Base-by-base conservation (phyloP, 352 stramenopile genomes). In the Phytophthora hibernalis region DNA sequence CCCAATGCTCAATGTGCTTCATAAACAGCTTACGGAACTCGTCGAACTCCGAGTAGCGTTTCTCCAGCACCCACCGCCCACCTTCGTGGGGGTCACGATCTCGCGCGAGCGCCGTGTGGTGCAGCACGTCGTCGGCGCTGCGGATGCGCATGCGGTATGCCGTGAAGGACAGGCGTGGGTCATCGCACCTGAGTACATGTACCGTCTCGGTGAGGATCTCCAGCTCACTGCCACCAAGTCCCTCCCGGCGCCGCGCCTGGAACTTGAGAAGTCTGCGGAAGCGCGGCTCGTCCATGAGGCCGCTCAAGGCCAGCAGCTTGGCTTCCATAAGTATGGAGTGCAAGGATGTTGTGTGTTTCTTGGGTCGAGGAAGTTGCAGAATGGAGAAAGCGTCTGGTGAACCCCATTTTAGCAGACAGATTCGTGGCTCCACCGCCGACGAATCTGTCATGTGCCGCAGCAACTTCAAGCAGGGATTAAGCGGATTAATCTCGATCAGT, bases 1-100 rank as follows among this genome's bases (percentile, higher is more conserved):
- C 79, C 76, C 76, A 88, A 31, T 61, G 53, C 33, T 77, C 68
- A 44, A 85, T 82, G 20, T 68, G 51, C 31, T 76, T 66, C 21
- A 88, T 31, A 42, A 84, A 65, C 16, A 55, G 30, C 18, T 63
- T 57, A 38, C 79, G 82, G 50, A 89, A 83, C 9, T 33, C 37
- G n/a, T 61, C 55, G 51, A 87, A 91, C 70, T 89, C 78, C 11
- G 80, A 88, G 52, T 84, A 91, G 30, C 80, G 78, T 31, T 85
- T 85, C 54, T 77, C 67, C 51, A 91, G 65, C 35, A 83, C 55
- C 82, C 82, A 91, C 47, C 61, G 65, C 43, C 57, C 62, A 13
- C 60, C 66, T 11, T 47, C 66, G 30, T 54, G 49, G 11, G 60
- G 37, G n/a, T 52, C 31, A 9, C 31, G 50, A 33, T 73, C 58